Conservation (phyloP, 805 yeast genomes). For the Metschnikowia gelsemii region DNA sequence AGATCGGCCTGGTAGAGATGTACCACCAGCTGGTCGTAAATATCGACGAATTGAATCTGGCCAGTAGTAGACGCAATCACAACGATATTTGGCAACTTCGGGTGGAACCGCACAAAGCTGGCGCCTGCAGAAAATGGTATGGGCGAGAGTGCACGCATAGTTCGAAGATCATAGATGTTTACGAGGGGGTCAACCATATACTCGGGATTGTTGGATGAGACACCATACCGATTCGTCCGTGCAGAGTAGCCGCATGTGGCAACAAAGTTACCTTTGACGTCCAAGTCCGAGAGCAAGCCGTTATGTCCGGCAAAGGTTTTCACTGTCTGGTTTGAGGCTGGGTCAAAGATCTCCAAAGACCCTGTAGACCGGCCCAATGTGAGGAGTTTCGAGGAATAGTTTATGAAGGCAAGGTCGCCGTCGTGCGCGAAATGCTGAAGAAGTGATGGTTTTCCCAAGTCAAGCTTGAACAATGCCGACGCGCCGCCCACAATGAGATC, state of each 20-base stretch:
- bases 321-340: conserved; percentile 45
- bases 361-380: conserved; percentile 62
- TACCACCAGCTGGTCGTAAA: conserved; percentile 71
- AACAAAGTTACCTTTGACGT: conserved; percentile 60
- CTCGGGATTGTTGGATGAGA: conserved; percentile 19
- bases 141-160: conserved; percentile 71
- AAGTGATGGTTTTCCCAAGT: conserved; percentile 31
- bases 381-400: conserved; percentile 47
- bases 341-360: conserved; percentile 62
- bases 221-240: conserved; percentile 50
- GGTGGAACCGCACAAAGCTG: conserved; percentile 77
- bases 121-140: conserved; percentile 91
- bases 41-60: conserved; percentile 81
- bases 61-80: conserved; percentile 75
- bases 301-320: conserved; percentile 60
- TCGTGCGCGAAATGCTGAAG: conserved; percentile 36
- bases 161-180: conserved; percentile 74
- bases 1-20: conserved; percentile 67
- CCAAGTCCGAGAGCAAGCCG: conserved; percentile 61
- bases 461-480: conserved; percentile 31
- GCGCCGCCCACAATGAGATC: conserved; percentile 32
- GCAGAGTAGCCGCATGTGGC: conserved; percentile 81
- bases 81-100: conserved; percentile 76
- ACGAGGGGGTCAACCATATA: conserved; percentile 71
- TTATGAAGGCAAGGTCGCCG: conserved; percentile 47